Conservation (phyloP, 495 filamentous ascomycete genomes). For the Clavariopsis aquatica region DNA sequence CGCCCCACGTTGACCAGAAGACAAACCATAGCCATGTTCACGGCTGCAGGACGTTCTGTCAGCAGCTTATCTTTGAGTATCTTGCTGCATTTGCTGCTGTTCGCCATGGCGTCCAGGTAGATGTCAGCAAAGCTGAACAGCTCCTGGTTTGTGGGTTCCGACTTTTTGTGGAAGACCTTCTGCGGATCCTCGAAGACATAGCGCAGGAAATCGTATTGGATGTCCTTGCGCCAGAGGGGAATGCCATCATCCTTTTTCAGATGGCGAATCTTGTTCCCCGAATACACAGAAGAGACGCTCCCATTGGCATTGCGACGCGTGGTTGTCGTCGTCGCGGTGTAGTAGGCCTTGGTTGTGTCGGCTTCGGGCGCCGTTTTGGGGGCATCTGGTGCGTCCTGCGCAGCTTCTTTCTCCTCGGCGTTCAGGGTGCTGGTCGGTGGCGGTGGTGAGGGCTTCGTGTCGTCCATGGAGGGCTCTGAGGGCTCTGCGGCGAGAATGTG, state of each 20-base stretch:
- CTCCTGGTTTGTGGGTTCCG: slow-evolving; percentile 65
- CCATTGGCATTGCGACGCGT: slow-evolving; percentile 67
- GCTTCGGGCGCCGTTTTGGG: slow-evolving; percentile 30
- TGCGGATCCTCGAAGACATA: slow-evolving; percentile 85
- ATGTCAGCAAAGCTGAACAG: slow-evolving; percentile 79
- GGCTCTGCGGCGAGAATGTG: slow-evolving; percentile 43
- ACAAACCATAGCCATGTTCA: slow-evolving; percentile 99
- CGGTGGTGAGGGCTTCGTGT: slow-evolving; percentile 15
- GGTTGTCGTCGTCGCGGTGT: slow-evolving; percentile 58
- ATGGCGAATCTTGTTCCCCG: slow-evolving; percentile 92
- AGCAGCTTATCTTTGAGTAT: slow-evolving; percentile 96
- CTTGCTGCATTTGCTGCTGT: slow-evolving; percentile 98
- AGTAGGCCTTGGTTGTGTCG: slow-evolving; percentile 48
- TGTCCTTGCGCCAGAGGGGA: slow-evolving; percentile 94
- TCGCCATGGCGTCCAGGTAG: slow-evolving; percentile 97
- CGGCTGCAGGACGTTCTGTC: slow-evolving; percentile 84
- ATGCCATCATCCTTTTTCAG: slow-evolving; percentile 97
- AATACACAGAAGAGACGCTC: slow-evolving; percentile 67
- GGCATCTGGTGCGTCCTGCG: slow-evolving; percentile 42
- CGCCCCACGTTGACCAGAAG: slow-evolving; percentile 93
- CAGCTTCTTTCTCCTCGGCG: slow-evolving; percentile 29
- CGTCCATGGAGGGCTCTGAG: slow-evolving; percentile 36
- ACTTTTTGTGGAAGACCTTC: slow-evolving; percentile 83
- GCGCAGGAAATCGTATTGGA: slow-evolving; percentile 92
- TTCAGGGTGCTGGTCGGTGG: slow-evolving; percentile 27